Conservation (phyloP, 2,329 filamentous ascomycete genomes). For the Bipolaris zeicola region DNA sequence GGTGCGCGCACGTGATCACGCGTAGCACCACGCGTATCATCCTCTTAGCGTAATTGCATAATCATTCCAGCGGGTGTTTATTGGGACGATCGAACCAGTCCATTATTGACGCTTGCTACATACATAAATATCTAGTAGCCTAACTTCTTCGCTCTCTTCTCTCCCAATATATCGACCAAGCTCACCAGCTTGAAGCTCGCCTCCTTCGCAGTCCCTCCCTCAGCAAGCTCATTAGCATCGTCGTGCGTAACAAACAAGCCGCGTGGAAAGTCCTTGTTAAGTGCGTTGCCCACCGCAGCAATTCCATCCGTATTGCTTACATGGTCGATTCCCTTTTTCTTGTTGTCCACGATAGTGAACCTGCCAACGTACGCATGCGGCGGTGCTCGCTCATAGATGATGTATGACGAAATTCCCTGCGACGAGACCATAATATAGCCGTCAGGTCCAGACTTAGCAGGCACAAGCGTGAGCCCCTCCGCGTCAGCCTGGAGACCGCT, state of each 20-base stretch:
- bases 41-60: background rate
- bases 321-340: conserved; percentile 53
- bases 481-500: conserved; percentile 57
- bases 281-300: conserved; percentile 52
- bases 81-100: no score
- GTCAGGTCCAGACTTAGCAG: conserved; percentile 51
- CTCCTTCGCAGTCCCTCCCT: conserved; percentile 53
- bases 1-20: conserved; percentile 19
- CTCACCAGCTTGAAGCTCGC: conserved; percentile 58
- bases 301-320: conserved; percentile 62
- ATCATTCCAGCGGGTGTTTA: background rate
- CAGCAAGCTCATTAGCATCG: conserved; percentile 58
- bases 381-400: conserved; percentile 56
- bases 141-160: conserved; percentile 25
- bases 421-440: conserved; percentile 60
- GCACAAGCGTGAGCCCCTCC: conserved; percentile 60
- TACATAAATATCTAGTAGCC: conserved; percentile 22
- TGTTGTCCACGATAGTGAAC: conserved; percentile 55
- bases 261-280: conserved; percentile 47
- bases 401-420: conserved; percentile 60
- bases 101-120: no score
- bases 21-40: conserved; percentile 8
- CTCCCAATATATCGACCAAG: conserved; percentile 34
- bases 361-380: conserved; percentile 59
- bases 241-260: conserved; percentile 60